phyloP scores from a whole-genome alignment of 306 rosid genomes.

The Arachis hypogaea region DNA sequence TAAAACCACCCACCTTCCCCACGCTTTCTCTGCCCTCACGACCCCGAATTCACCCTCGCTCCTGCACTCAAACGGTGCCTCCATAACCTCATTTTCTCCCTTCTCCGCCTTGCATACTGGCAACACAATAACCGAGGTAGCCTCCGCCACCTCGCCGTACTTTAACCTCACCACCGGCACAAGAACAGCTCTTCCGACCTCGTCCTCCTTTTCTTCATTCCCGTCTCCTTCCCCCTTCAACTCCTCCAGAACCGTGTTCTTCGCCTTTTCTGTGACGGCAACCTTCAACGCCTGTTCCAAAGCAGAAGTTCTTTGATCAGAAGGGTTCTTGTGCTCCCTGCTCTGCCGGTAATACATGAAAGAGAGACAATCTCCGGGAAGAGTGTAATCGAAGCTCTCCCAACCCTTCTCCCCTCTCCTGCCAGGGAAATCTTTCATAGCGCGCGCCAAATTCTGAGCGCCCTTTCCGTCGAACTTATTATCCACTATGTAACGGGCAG shows the following conservation, averaged over 20 bases:
- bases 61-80: conserved; percentile 69
- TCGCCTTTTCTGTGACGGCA: conserved; percentile 64
- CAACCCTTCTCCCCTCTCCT: conserved; percentile 68
- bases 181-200: background rate
- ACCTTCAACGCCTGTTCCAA: conserved; percentile 36
- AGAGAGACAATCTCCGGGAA: conserved; percentile 76
- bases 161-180: conserved; percentile 88
- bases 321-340: conserved; percentile 54
- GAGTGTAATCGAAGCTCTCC: conserved; percentile 61
- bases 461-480: conserved; percentile 53
- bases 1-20: conserved; percentile 86
- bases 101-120: conserved; percentile 74
- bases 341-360: conserved; percentile 73
- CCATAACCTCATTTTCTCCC: conserved; percentile 51
- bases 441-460: conserved; percentile 60
- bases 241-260: conserved; percentile 33
- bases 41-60: conserved; percentile 72
- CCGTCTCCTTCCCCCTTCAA: background rate
- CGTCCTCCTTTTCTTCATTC: conserved; percentile 21
- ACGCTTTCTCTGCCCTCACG: conserved; percentile 79
- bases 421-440: conserved; percentile 73
- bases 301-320: too few relatives aligned
- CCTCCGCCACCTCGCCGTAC: conserved; percentile 88
- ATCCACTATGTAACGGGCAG: conserved; percentile 58
- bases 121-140: conserved; percentile 59